Percentiles rank a stretch among this genome's conserved stretches.
Conservation (phyloP, 768 basidiomycete species). For the Russula ochroleuca region DNA sequence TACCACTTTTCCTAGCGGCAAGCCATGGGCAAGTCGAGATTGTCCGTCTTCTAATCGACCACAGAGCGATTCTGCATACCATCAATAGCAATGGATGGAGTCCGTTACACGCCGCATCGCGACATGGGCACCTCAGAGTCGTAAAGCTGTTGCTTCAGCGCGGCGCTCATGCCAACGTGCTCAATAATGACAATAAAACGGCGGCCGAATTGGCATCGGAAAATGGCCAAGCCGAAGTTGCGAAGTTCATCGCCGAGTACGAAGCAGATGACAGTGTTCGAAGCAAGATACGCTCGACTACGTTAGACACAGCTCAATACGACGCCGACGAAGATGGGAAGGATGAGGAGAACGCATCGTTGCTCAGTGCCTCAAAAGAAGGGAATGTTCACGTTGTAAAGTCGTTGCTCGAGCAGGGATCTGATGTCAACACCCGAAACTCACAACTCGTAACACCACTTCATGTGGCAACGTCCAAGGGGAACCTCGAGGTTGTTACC, state of each 20-base stretch:
- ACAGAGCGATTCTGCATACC: background rate
- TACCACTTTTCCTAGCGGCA: background rate
- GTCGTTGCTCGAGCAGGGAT: too few relatives aligned
- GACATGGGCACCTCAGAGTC: background rate
- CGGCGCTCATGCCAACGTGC: background rate
- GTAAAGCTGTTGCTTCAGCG: background rate
- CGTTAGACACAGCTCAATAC: too few relatives aligned
- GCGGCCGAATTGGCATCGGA: background rate
- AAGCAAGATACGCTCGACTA: too few relatives aligned
- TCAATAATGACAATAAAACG: background rate
- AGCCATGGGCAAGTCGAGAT: background rate
- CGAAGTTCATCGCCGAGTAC: background rate
- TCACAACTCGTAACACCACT: too few relatives aligned
- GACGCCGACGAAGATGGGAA: too few relatives aligned
- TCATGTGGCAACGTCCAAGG: too few relatives aligned
- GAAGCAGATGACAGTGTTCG: background rate
- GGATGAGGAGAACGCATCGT: too few relatives aligned
- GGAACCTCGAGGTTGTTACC: too few relatives aligned
- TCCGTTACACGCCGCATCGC: background rate
- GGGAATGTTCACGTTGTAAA: too few relatives aligned
- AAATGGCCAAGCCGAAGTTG: background rate
- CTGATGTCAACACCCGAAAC: too few relatives aligned
- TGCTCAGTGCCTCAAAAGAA: too few relatives aligned
- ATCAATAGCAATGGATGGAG: background rate
- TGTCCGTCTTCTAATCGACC: slow-evolving; percentile 3